Evolutionary conservation across 2,329 filamentous ascomycete genomes (phyloP).

Genomic region (Aspergillus jensenii): DNA sequence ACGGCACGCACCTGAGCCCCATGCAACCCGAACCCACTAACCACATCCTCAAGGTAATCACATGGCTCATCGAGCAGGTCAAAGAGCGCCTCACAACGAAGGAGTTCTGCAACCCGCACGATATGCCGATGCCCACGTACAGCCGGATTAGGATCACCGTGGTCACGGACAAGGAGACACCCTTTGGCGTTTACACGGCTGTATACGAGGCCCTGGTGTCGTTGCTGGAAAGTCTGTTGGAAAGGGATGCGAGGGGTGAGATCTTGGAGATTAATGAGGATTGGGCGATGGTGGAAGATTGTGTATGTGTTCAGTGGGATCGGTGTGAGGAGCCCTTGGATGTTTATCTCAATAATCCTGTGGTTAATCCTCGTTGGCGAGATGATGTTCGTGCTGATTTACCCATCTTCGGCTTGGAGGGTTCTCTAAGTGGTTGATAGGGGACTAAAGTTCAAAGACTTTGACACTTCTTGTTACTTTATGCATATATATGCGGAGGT

Average conservation of each 20-base stretch:
- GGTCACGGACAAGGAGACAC: not conserved
- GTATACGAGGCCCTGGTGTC: not conserved
- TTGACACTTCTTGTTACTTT: too few relatives aligned
- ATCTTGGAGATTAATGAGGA: not conserved
- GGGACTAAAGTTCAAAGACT: too few relatives aligned
- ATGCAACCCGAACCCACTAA: not conserved
- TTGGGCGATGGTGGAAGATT: not conserved
- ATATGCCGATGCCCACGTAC: not conserved
- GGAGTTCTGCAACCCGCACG: not conserved
- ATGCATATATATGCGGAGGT: too few relatives aligned
- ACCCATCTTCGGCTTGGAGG: too few relatives aligned
- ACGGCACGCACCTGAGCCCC: not conserved
- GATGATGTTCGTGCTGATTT: not conserved
- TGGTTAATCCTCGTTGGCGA: not conserved
- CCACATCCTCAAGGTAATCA: not conserved
- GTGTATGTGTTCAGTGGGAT: not conserved
- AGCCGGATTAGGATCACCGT: not conserved
- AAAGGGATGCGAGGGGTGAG: not conserved
- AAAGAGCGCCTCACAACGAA: not conserved
- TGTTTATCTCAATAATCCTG: not conserved
- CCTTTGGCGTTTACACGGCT: not conserved
- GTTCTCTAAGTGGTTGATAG: too few relatives aligned
- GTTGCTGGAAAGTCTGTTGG: not conserved
- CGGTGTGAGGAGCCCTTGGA: not conserved
- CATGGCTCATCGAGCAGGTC: not conserved